phyloP scores from a whole-genome alignment of 2,329 filamentous ascomycete species.

The Leptographium wingfieldii region DNA sequence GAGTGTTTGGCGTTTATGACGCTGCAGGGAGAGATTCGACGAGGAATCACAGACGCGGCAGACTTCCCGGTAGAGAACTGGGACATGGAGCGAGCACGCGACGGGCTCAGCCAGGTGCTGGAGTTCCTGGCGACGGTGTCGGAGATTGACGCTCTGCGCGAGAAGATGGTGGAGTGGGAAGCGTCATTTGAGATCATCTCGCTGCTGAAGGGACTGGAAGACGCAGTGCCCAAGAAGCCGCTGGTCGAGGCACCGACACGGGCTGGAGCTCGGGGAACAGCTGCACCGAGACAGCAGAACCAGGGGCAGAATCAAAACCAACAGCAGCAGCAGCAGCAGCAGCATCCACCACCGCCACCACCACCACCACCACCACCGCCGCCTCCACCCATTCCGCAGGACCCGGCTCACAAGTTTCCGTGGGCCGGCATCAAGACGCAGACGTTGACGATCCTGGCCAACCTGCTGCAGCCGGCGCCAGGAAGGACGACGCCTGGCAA shows the following conservation, averaged over 20 bases:
- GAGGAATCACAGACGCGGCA: conserved; percentile 59
- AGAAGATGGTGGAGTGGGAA: conserved; percentile 83
- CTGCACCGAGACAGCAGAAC: conserved; percentile 14
- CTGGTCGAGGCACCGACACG: conserved; percentile 35
- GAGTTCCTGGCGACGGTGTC: conserved; percentile 87
- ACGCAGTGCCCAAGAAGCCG: conserved; percentile 72
- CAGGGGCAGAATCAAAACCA: conserved; percentile 1
- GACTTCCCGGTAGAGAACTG: conserved; percentile 92
- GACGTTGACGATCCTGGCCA: conserved; percentile 80
- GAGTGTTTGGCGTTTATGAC: conserved; percentile 93
- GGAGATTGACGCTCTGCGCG: conserved; percentile 71
- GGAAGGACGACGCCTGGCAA: conserved; percentile 49
- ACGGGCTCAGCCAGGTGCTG: conserved; percentile 85
- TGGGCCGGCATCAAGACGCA: conserved; percentile 78
- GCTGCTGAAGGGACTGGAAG: conserved; percentile 75
- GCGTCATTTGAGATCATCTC: conserved; percentile 80
- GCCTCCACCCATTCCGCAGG: conserved; percentile 42
- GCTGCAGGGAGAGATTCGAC: conserved; percentile 78
- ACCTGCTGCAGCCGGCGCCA: conserved; percentile 71
- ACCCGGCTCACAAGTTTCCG: conserved; percentile 49
- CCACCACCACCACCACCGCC: conserved; percentile 28
- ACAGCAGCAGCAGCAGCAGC: conserved; percentile 4
- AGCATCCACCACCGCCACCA: background rate
- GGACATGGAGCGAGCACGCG: conserved; percentile 96
- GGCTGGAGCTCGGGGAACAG: background rate